A percentile compares a stretch with the other conserved stretches of the same genome.
These are phyloP conservation scores for Trichoderma sp. DNA, from an alignment of 2,329 filamentous ascomycete genomes.

Conservation along the genomic window DNA sequence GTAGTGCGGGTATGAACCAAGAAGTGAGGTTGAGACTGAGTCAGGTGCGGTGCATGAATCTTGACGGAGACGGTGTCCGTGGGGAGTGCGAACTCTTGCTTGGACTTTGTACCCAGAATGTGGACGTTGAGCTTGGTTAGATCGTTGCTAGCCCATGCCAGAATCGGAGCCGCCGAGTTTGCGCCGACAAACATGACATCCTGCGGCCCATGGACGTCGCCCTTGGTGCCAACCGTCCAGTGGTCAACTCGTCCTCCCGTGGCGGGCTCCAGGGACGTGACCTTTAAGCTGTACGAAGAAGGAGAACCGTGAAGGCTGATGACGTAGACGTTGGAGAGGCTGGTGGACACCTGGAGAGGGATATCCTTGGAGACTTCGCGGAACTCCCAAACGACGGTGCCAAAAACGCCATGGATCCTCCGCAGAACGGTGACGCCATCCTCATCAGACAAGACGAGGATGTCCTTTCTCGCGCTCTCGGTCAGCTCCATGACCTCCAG, in stretches of 20 bases:
- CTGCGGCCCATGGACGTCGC: conserved; percentile 61
- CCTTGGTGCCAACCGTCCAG: conserved; percentile 68
- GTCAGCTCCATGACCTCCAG: conserved; percentile 74
- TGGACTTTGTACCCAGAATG: conserved; percentile 59
- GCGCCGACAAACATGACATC: conserved; percentile 73
- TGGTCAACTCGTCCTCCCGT: conserved; percentile 72
- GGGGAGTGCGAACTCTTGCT: conserved; percentile 52
- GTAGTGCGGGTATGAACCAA: conserved; percentile 75
- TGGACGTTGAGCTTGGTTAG: conserved; percentile 66
- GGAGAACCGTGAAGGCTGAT: conserved; percentile 69
- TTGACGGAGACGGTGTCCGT: conserved; percentile 50
- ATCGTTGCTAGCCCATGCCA: conserved; percentile 69
- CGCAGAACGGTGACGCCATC: conserved; percentile 58
- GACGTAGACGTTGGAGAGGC: conserved; percentile 70
- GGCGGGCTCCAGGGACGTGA: conserved; percentile 67
- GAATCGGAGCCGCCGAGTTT: conserved; percentile 69
- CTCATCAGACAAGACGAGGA: conserved; percentile 65
- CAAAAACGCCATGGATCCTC: conserved; percentile 69
- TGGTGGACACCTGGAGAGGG: conserved; percentile 71
- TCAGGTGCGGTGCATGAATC: conserved; percentile 70
- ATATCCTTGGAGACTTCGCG: conserved; percentile 64
- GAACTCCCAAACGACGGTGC: conserved; percentile 75
- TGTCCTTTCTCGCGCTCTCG: conserved; percentile 63
- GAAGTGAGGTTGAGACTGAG: conserved; percentile 75
- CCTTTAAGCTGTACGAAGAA: conserved; percentile 71